Evolutionary conservation across 75 land plant species (phyloP), one percentile per base, ranked within the genome.

Genomic region (Larix kaempferi): DNA sequence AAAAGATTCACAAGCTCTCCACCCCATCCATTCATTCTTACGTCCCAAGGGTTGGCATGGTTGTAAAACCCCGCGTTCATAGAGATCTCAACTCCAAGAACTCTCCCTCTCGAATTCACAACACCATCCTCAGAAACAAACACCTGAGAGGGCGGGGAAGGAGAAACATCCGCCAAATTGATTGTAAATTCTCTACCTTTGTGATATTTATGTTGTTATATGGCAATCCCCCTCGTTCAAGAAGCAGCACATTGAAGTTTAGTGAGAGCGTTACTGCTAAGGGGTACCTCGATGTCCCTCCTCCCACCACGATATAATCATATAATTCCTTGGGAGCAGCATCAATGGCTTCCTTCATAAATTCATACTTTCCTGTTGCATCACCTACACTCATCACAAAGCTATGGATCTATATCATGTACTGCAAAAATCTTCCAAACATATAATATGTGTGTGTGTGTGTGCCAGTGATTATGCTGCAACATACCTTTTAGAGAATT

Each of bases 11-110:
- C 98, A 37, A 91, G 76, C 65, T 63, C 73, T 6, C 76, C 84
- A 54, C 89, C 87, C 94, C 91, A 91, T 8, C 90, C 90, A 3
- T 65, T 75, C 25, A 44, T 12, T 17, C 73, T 49, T 21, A 91
- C 85, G 29, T 74, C 87, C 84, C 79, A 75, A 2, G 90, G 67
- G 82, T 87, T 86, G 0, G 95, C 91, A 19, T 91, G 79, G 4
- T 84, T 84, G 82, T 91, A 95, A 80, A 94, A 95, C 39, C 98
- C 98, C 3, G 98, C 95, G 66, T 95, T 93, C 55, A 95, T 77
- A 86, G 86, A 82, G 56, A 86, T 79, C 11, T 93, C 92, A 14
- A 95, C 95, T 13, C 95, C 95, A 71, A 95, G 77, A n/a, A 95
- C 91, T 14, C 95, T 79, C 17, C 86, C 94, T 17, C 98, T 74